Conservation (phyloP, 805 yeast genomes). For the Yarrowia divulgata region DNA sequence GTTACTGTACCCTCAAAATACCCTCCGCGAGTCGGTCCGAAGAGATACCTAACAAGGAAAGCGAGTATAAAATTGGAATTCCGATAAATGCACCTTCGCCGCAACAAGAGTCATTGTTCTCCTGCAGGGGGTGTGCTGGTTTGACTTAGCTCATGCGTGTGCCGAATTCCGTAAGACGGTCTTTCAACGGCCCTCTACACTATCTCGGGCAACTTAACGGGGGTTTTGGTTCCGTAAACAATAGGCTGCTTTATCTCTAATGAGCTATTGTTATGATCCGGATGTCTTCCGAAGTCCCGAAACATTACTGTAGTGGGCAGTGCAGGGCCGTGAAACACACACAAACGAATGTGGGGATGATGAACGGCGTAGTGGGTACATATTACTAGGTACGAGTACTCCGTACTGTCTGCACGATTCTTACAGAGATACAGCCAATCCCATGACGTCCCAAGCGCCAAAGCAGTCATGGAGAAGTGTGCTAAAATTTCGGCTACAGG, state of each 20-base stretch:
- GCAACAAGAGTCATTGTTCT: neutral
- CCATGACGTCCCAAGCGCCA: too few relatives aligned
- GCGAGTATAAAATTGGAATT: neutral
- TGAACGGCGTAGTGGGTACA: too few relatives aligned
- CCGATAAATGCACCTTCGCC: neutral
- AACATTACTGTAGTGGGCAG: neutral
- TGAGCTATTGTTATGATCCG: neutral
- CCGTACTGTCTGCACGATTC: too few relatives aligned
- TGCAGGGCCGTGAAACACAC: neutral
- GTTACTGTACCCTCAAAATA: too few relatives aligned
- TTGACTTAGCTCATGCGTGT: neutral
- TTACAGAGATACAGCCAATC: too few relatives aligned
- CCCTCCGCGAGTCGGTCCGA: neutral
- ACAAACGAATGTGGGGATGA: too few relatives aligned
- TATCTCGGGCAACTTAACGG: neutral
- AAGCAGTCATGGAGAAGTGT: too few relatives aligned
- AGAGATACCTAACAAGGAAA: neutral
- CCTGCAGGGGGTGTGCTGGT: slow-evolving; percentile 24
- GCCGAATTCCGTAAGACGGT: slow-evolving; percentile 1
- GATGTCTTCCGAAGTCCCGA: neutral
- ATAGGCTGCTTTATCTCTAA: neutral
- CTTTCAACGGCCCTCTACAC: neutral
- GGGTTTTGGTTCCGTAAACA: neutral
- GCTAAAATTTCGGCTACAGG: too few relatives aligned
- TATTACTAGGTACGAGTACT: too few relatives aligned